A percentile compares a stretch with the other conserved stretches of the same genome.
Conservation (phyloP, 495 filamentous ascomycete species). For the Trichoderma asperelloides region DNA sequence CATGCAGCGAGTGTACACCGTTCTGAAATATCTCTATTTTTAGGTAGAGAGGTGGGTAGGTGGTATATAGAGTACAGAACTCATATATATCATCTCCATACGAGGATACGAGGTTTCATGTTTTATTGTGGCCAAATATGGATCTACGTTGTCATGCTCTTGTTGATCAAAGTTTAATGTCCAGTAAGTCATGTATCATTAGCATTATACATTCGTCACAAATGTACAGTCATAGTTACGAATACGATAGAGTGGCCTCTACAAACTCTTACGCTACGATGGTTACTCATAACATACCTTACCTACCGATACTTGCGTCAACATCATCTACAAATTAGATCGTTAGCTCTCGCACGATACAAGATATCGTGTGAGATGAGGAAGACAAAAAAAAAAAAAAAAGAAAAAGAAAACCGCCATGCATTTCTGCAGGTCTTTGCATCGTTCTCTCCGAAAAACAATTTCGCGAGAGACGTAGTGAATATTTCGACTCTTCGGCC, state of each 20-base stretch:
- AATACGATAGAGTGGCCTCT: neutral
- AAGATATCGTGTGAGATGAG: neutral
- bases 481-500: neutral
- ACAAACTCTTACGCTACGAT: neutral
- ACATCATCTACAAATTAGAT: neutral
- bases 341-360: neutral
- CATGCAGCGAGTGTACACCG: too few species aligned
- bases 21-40: too few species aligned
- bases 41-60: too few species aligned
- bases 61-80: too few species aligned
- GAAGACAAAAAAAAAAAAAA: neutral
- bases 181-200: too few species aligned
- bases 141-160: too few species aligned
- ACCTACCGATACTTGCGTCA: neutral
- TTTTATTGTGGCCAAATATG: too few species aligned
- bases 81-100: too few species aligned
- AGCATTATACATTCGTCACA: neutral
- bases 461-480: neutral
- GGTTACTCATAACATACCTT: neutral
- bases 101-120: too few species aligned
- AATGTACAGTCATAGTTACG: too few species aligned
- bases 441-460: neutral
- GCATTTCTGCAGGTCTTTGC: constrained; percentile 3
- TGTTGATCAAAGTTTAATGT: too few species aligned
- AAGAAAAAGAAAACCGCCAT: neutral